These are phyloP conservation scores for Chalara sp. DNA, from an alignment of 2,329 filamentous ascomycete species.

Conservation along the genomic window DNA sequence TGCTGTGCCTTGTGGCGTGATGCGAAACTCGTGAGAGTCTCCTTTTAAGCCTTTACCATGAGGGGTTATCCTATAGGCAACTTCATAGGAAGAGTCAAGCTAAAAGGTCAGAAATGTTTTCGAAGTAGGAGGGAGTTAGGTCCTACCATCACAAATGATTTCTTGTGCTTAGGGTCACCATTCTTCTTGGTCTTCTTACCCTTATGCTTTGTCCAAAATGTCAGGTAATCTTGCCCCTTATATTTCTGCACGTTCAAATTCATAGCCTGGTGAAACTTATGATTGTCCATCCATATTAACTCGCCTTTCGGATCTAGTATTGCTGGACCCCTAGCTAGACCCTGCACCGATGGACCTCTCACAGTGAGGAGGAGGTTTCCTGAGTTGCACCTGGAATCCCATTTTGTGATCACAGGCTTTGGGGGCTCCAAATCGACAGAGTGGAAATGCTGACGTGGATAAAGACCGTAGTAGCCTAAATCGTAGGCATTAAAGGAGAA, in stretches of 20 bases:
- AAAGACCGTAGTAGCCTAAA: constrained; percentile 10
- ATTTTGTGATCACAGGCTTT: constrained; percentile 8
- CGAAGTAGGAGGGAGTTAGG: background rate
- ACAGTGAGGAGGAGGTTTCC: constrained; percentile 11
- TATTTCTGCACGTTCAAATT: constrained; percentile 29
- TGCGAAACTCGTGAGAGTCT: constrained; percentile 38
- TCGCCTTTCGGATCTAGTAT: constrained; percentile 11
- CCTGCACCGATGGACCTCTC: constrained; percentile 7
- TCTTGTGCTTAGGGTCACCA: constrained; percentile 34
- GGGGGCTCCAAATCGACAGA: constrained; percentile 11
- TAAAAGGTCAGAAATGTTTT: constrained; percentile 19
- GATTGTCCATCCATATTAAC: constrained; percentile 12
- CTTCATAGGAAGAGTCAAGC: constrained; percentile 24
- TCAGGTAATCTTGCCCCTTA: constrained; percentile 37
- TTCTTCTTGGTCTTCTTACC: no score
- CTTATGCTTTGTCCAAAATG: constrained; percentile 45
- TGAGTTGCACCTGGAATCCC: constrained; percentile 9
- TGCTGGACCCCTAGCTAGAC: constrained; percentile 10
- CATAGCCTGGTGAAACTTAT: constrained; percentile 13
- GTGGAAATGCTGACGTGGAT: constrained; percentile 12
- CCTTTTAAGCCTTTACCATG: constrained; percentile 29
- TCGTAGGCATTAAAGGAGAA: constrained; percentile 13
- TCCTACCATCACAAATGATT: constrained; percentile 3
- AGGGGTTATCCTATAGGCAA: constrained; percentile 31
- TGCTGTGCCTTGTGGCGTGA: constrained; percentile 35